Percentiles rank a stretch among this genome's conserved stretches.
phyloP scores from a whole-genome alignment of 176 grass and related monocot genomes.

The Leersia perrieri region DNA sequence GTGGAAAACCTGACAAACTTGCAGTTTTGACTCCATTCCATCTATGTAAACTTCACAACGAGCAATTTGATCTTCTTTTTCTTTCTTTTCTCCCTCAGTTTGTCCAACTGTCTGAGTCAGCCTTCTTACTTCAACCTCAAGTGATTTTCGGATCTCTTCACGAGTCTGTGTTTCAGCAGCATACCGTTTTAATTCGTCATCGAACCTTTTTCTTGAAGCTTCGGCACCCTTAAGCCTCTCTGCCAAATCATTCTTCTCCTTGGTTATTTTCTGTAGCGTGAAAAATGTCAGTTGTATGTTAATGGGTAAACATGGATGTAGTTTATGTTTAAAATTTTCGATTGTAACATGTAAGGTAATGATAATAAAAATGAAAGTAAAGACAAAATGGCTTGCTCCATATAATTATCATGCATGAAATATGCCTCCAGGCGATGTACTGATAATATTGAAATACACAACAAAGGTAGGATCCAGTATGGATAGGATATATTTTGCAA shows the following conservation, averaged over 20 bases:
- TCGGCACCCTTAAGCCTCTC: slow-evolving; percentile 81
- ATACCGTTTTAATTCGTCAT: slow-evolving; percentile 86
- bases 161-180: slow-evolving; percentile 61
- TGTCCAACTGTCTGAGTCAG: slow-evolving; percentile 67
- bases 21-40: slow-evolving; percentile 88
- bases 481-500: background rate
- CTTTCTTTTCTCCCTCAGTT: slow-evolving; percentile 76
- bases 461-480: background rate
- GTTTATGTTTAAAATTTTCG: slow-evolving; percentile 19
- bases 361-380: background rate
- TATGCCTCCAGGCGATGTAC: background rate
- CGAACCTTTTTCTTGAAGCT: slow-evolving; percentile 67
- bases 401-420: background rate
- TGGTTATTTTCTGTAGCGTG: slow-evolving; percentile 68
- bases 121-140: slow-evolving; percentile 76
- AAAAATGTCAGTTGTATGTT: slow-evolving; percentile 18
- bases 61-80: slow-evolving; percentile 85
- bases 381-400: background rate
- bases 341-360: slow-evolving; percentile 15
- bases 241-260: slow-evolving; percentile 80
- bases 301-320: slow-evolving; percentile 11
- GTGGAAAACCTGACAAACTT: slow-evolving; percentile 72
- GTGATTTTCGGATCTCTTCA: slow-evolving; percentile 66
- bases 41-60: slow-evolving; percentile 86
- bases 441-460: background rate